A percentile compares a stretch with the other conserved stretches of the same genome.
Conservation (phyloP, 768 basidiomycete species). For the Psilocybe subaeruginosa region DNA sequence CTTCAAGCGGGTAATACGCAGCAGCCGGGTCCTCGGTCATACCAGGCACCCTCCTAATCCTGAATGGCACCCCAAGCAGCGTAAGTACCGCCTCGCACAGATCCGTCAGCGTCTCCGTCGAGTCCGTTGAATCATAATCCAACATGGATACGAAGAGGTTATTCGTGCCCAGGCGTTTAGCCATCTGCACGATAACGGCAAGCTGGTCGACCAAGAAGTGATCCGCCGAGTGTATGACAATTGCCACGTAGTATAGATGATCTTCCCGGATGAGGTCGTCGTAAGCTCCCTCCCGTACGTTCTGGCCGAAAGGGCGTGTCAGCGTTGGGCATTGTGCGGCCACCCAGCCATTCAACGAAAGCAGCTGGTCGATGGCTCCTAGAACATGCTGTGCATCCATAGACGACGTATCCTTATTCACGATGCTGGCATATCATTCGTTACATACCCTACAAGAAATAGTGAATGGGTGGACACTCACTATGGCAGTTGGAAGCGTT, state of each 20-base stretch:
- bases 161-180: constrained; percentile 83
- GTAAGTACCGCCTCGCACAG: constrained; percentile 95
- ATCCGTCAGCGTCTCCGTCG: constrained; percentile 92
- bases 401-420: constrained; percentile 80
- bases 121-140: constrained; percentile 94
- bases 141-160: constrained; percentile 98
- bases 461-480: constrained; percentile 39
- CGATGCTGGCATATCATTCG: constrained; percentile 47
- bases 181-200: constrained; percentile 96
- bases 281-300: constrained; percentile 83
- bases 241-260: constrained; percentile 91
- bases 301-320: constrained; percentile 92
- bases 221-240: constrained; percentile 97
- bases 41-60: constrained; percentile 87
- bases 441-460: neutral
- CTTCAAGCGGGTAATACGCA: constrained; percentile 95
- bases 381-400: constrained; percentile 91
- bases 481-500: constrained; percentile 91
- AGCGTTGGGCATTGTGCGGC: constrained; percentile 94
- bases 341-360: constrained; percentile 98
- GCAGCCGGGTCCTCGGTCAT: constrained; percentile 90
- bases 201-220: constrained; percentile 99
- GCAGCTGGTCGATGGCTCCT: constrained; percentile 87
- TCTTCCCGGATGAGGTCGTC: constrained; percentile 85
- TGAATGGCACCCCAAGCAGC: constrained; percentile 89